Evolutionary conservation across 2,329 filamentous ascomycete species (phyloP).

Genomic region (Penicillium digitatum): DNA sequence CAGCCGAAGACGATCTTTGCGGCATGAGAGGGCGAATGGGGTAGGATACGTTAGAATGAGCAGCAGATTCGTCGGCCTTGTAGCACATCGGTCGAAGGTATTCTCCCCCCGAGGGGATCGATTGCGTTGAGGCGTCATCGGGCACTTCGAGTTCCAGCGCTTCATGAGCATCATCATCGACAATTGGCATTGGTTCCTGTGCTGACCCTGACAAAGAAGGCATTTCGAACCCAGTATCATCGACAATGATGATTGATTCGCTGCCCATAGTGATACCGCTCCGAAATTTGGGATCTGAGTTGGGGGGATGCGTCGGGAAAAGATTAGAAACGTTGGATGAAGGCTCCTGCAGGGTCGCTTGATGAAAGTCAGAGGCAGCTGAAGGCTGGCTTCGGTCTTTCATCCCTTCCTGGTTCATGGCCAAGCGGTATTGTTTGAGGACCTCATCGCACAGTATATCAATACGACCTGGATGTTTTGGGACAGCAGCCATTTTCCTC

Average conservation of each 20-base stretch:
- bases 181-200: conserved; percentile 5
- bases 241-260: conserved; percentile 84
- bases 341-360: conserved; percentile 5
- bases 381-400: conserved; percentile 5
- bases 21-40: conserved; percentile 18
- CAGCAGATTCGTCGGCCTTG: conserved; percentile 18
- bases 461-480: conserved; percentile 60
- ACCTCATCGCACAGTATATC: conserved; percentile 78
- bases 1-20: conserved; percentile 29
- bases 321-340: not conserved
- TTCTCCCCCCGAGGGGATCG: conserved; percentile 24
- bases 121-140: conserved; percentile 18
- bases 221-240: conserved; percentile 51
- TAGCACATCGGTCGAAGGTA: conserved; percentile 31
- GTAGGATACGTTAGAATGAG: conserved; percentile 13
- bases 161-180: not conserved
- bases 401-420: conserved; percentile 47
- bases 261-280: conserved; percentile 71
- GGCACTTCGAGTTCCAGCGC: not conserved
- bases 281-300: conserved; percentile 34
- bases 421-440: conserved; percentile 72
- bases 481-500: conserved; percentile 32
- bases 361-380: conserved; percentile 3
- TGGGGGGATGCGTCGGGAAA: conserved; percentile 8
- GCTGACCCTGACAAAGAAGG: conserved; percentile 42